Evolutionary conservation across 495 filamentous ascomycete genomes (phyloP).

Genomic region (Cairneyella variabilis): DNA sequence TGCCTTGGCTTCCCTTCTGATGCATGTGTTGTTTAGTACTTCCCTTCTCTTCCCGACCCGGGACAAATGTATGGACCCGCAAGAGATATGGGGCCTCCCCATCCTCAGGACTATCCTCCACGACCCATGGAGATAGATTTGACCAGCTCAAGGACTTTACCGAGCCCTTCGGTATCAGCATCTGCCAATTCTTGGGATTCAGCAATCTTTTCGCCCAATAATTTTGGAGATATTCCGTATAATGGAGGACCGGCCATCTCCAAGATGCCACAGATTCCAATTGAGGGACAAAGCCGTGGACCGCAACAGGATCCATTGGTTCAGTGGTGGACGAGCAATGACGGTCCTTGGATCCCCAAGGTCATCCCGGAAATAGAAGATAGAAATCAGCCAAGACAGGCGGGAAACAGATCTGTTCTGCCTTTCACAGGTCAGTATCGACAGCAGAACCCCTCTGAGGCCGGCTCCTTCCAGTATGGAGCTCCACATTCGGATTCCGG

Average conservation of each 20-base stretch:
- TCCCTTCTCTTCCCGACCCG: conserved; percentile 11
- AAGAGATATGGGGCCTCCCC: conserved; percentile 22
- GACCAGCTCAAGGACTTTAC: conserved; percentile 16
- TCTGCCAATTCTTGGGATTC: conserved; percentile 11
- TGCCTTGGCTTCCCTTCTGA: conserved; percentile 10
- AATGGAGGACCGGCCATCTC: conserved; percentile 6
- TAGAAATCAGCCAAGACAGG: conserved; percentile 12
- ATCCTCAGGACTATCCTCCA: conserved; percentile 19
- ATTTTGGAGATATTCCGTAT: conserved; percentile 17
- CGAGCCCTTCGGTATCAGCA: conserved; percentile 15
- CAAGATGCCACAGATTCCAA: conserved; percentile 11
- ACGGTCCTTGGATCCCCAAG: conserved; percentile 37
- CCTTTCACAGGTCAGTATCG: conserved; percentile 20
- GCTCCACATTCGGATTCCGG: conserved; percentile 56
- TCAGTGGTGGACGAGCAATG: conserved; percentile 33
- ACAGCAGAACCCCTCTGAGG: conserved; percentile 46
- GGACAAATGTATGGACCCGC: conserved; percentile 15
- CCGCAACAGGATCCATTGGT: conserved; percentile 24
- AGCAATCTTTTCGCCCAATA: conserved; percentile 2
- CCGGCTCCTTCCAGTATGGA: conserved; percentile 48
- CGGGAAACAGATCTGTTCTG: conserved; percentile 9
- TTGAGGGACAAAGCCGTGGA: conserved; percentile 8
- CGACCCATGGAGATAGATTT: conserved; percentile 25
- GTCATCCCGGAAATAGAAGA: conserved; percentile 17
- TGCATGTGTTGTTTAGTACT: conserved; percentile 14